Percentiles rank a stretch among this genome's conserved stretches.
phyloP scores from a whole-genome alignment of 495 filamentous ascomycete species.

The Aspergillus heteromorphus region DNA sequence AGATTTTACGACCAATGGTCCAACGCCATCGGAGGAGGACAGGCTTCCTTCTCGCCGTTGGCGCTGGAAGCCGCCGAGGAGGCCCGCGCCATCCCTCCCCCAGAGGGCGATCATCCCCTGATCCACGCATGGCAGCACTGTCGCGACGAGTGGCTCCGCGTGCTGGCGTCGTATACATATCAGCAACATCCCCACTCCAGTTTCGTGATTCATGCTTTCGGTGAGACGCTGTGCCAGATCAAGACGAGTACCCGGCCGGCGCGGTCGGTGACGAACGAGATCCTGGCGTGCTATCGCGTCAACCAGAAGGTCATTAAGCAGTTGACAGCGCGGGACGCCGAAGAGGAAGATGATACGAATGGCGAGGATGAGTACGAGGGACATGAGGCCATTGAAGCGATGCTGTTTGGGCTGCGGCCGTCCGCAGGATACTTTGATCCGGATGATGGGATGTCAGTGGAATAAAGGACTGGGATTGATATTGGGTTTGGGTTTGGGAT shows the following conservation, averaged over 20 bases:
- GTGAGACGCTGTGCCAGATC: conserved; percentile 55
- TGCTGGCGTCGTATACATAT: conserved; percentile 62
- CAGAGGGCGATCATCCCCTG: conserved; percentile 34
- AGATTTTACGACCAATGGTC: conserved; percentile 18
- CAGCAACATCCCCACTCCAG: conserved; percentile 29
- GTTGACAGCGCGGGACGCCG: conserved; percentile 15
- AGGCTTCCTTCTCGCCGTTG: conserved; percentile 18
- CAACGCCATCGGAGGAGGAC: neutral
- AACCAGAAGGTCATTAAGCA: conserved; percentile 29
- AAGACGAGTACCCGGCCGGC: conserved; percentile 44
- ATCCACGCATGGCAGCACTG: conserved; percentile 40
- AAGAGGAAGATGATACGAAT: conserved; percentile 14
- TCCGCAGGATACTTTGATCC: conserved; percentile 18
- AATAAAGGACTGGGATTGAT: conserved; percentile 5
- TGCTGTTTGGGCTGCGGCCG: conserved; percentile 16
- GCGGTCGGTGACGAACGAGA: conserved; percentile 23
- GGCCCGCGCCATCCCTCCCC: conserved; percentile 18
- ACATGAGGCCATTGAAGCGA: conserved; percentile 29
- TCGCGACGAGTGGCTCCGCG: conserved; percentile 30
- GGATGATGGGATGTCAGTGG: conserved; percentile 21
- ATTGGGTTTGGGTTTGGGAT: neutral
- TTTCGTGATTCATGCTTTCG: conserved; percentile 62
- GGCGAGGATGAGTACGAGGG: conserved; percentile 28
- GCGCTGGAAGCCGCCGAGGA: conserved; percentile 20
- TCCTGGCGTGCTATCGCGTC: conserved; percentile 28